A percentile compares a stretch with the other conserved stretches of the same genome.
These are phyloP conservation scores for Solanum peruvianum DNA, from an alignment of 257 asterid species.

Conservation along the genomic window DNA sequence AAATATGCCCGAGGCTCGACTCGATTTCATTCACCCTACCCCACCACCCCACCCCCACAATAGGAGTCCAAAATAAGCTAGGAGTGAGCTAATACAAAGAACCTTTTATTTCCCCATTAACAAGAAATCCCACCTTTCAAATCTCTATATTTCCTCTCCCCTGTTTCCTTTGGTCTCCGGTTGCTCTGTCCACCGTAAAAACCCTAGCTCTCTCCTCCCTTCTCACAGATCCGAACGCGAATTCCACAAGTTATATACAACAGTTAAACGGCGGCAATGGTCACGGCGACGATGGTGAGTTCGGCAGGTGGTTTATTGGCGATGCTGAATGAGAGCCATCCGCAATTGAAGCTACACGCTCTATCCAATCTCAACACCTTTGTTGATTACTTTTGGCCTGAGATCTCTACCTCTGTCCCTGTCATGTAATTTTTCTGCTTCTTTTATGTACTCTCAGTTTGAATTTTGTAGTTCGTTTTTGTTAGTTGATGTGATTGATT, in stretches of 20 bases:
- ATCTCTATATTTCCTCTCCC: neutral
- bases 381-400: conserved; percentile 86
- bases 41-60: neutral
- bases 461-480: neutral
- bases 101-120: neutral
- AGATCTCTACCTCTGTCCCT: conserved; percentile 82
- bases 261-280: conserved; percentile 7
- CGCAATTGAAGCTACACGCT: conserved; percentile 75
- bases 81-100: neutral
- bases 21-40: too few relatives aligned
- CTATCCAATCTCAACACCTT: conserved; percentile 67
- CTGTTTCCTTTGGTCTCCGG: neutral
- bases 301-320: conserved; percentile 89
- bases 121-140: neutral
- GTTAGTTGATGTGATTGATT: neutral
- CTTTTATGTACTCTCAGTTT: neutral
- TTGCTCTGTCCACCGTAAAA: neutral
- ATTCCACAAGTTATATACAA: neutral
- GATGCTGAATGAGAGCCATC: conserved; percentile 78
- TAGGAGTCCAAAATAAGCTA: neutral
- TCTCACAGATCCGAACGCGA: neutral
- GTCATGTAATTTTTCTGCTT: conserved; percentile 33
- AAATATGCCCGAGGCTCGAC: neutral
- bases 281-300: conserved; percentile 70
- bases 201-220: neutral